Evolutionary conservation across 495 filamentous ascomycete genomes (phyloP).

Genomic region (Aspergillus olivimuriae): DNA sequence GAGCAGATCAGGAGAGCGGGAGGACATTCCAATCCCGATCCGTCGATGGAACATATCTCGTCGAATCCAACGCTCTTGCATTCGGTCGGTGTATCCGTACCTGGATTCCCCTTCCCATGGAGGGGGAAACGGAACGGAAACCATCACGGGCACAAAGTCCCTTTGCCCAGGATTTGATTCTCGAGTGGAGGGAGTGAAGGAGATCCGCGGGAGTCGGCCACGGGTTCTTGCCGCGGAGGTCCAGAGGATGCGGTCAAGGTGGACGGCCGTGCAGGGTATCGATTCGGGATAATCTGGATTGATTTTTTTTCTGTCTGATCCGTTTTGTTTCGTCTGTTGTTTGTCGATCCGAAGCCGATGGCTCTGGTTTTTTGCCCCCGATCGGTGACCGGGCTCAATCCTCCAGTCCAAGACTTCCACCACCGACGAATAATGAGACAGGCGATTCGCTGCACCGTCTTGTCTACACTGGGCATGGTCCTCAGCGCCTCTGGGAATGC

Average conservation of each 20-base stretch:
- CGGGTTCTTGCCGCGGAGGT: neutral
- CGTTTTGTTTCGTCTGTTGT: neutral
- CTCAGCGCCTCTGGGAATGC: neutral
- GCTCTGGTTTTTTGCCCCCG: neutral
- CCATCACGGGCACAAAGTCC: neutral
- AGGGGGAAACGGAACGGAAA: neutral
- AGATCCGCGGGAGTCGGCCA: neutral
- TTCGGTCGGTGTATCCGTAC: too few relatives aligned
- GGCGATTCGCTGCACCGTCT: too few relatives aligned
- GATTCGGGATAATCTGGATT: neutral
- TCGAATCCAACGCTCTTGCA: neutral
- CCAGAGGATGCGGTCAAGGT: neutral
- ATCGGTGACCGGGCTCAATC: neutral
- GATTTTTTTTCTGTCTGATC: neutral
- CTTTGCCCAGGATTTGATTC: neutral
- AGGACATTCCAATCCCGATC: constrained; percentile 4
- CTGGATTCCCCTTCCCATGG: neutral
- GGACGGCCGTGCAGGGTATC: neutral
- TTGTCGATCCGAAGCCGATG: neutral
- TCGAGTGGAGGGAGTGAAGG: neutral
- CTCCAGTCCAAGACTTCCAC: neutral
- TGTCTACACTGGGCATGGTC: neutral
- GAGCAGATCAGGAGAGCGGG: neutral
- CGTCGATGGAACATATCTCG: neutral
- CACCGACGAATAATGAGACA: neutral